These are phyloP conservation scores for Nigrograna mackinnonii DNA, from an alignment of 2,329 filamentous ascomycete species.

Conservation along the genomic window DNA sequence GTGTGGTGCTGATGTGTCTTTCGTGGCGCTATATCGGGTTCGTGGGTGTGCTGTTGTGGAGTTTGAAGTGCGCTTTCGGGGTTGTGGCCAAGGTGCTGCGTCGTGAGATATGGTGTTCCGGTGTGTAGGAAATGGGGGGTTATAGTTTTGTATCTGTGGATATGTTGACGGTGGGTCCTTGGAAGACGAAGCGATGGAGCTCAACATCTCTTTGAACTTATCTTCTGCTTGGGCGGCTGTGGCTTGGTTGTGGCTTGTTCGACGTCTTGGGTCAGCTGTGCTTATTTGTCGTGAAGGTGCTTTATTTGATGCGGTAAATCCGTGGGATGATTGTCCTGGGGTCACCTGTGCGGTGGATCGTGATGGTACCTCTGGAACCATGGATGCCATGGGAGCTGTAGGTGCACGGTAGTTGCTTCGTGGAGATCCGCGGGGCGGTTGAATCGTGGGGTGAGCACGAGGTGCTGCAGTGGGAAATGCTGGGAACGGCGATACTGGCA, in stretches of 20 bases:
- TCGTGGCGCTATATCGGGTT: no score
- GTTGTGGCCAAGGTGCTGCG: neutral
- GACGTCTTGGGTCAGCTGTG: neutral
- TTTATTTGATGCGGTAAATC: neutral
- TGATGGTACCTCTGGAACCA: neutral
- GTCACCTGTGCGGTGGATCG: neutral
- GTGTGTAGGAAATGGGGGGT: neutral
- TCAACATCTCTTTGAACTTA: neutral
- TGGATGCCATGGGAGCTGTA: conserved; percentile 5
- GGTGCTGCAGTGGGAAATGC: conserved; percentile 7
- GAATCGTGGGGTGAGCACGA: neutral
- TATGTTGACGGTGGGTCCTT: neutral
- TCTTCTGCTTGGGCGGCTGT: neutral
- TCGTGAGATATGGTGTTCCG: neutral
- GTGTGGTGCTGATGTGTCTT: no score
- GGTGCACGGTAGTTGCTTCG: conserved; percentile 11
- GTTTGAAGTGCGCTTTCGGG: neutral
- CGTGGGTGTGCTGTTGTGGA: neutral
- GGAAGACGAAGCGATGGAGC: neutral
- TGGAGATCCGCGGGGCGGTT: conserved; percentile 10
- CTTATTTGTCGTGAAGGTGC: neutral
- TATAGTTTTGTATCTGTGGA: neutral
- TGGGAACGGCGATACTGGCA: neutral
- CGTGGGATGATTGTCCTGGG: neutral
- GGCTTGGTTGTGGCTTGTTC: neutral